Evolutionary conservation across 2,329 filamentous ascomycete species (phyloP), one percentile per base, ranked within the genome.

Genomic region (Stenocarpella maydis): DNA sequence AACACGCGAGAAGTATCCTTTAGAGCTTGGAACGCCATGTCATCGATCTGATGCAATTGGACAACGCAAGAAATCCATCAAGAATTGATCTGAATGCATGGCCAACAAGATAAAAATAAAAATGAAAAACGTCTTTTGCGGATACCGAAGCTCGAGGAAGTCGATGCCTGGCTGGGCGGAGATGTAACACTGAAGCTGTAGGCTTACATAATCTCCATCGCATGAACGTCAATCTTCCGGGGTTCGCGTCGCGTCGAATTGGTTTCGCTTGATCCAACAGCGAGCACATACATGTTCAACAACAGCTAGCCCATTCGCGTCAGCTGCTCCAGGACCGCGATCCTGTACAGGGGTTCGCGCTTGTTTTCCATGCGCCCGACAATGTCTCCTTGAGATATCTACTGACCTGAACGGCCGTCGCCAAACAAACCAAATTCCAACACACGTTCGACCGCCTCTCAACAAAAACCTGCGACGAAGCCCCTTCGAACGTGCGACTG

Each of bases 181-280:
- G 1, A 3, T n/a, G 50, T 45, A 55, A 39, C 24, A 31, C 17
- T 14, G 61, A 28, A 65, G 34, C 43, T 21, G 0, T 1, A 0
- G 6, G 37, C n/a, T 47, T 55, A 67, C 26, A 7, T 55, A 47
- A 45, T 9, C 43, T 4, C 4, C 17, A 58, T 34, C 50, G 60
- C 60, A 69, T 65, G 28, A 65, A 69, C 17, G 26, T 65, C 50
- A 69, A 69, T 69, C 31, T 69, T 69, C 41, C 50, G 14, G 31
- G 47, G 15, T 61, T 63, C 67, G 61, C 67, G 60, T 49, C 50
- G 50, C 60, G 50, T 66, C 67, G 28, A 49, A 49, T 24, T n/a
- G 43, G 19, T 2, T 37, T 49, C 58, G 58, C 58, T 24, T n/a
- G 34, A 26, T 34, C 9, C 28, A 15, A 39, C n/a, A 21, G 43